phyloP scores from a whole-genome alignment of 2,329 filamentous ascomycete genomes.

The Stenocarpella maydis region DNA sequence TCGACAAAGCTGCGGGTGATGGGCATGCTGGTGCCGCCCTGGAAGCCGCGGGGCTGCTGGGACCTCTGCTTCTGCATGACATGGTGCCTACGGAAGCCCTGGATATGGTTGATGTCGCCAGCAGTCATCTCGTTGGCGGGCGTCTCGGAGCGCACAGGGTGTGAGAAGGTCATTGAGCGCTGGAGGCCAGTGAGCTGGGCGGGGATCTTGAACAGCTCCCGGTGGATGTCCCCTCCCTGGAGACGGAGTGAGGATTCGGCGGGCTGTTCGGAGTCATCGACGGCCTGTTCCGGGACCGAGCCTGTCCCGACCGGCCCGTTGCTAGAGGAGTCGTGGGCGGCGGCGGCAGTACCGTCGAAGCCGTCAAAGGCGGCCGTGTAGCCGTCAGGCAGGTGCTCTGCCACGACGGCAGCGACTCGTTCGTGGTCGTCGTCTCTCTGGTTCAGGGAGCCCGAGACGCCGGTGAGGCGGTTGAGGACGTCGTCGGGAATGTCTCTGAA shows the following conservation, averaged over 20 bases:
- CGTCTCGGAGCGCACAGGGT: slow-evolving; percentile 29
- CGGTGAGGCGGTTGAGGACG: slow-evolving; percentile 31
- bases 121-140: slow-evolving; percentile 36
- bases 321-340: neutral
- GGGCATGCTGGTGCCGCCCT: slow-evolving; percentile 45
- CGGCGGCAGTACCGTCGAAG: slow-evolving; percentile 6
- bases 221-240: slow-evolving; percentile 81
- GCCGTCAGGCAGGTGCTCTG: slow-evolving; percentile 46
- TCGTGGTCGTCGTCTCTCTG: slow-evolving; percentile 32
- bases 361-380: slow-evolving; percentile 45
- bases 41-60: slow-evolving; percentile 39
- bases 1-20: slow-evolving; percentile 77
- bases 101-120: slow-evolving; percentile 52
- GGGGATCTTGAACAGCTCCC: slow-evolving; percentile 78
- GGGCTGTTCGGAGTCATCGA: slow-evolving; percentile 33
- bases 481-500: slow-evolving; percentile 28
- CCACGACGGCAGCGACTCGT: slow-evolving; percentile 39
- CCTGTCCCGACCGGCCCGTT: slow-evolving; percentile 25
- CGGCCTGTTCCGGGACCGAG: neutral
- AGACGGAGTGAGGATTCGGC: slow-evolving; percentile 73
- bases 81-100: slow-evolving; percentile 59
- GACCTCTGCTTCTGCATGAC: slow-evolving; percentile 46
- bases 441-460: slow-evolving; percentile 24
- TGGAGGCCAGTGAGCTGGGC: slow-evolving; percentile 48
- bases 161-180: slow-evolving; percentile 40